Percentiles rank a stretch among this genome's conserved stretches.
phyloP scores from a whole-genome alignment of 208 protist genomes.

The Leishmania braziliensis region DNA sequence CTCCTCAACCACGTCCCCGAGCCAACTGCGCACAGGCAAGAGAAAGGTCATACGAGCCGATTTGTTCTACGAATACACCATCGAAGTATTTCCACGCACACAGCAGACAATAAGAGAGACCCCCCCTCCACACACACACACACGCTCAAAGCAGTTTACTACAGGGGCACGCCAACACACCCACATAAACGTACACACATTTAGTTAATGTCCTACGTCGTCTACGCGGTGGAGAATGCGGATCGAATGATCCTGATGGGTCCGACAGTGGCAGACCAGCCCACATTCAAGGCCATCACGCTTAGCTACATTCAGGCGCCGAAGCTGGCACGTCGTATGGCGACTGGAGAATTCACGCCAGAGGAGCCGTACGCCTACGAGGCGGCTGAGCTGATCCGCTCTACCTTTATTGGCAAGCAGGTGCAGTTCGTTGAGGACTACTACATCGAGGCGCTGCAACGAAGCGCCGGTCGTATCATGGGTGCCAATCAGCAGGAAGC shows the following conservation, averaged over 20 bases:
- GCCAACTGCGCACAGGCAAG: too few relatives aligned
- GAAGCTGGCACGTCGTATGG: conserved; percentile 57
- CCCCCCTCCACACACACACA: not conserved
- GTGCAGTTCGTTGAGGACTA: conserved; percentile 89
- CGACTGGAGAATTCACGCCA: conserved; percentile 60
- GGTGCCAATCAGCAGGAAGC: conserved; percentile 56
- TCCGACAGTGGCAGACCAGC: conserved; percentile 51
- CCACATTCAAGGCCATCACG: conserved; percentile 74
- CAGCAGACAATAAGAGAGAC: not conserved
- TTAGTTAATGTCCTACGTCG: conserved; percentile 65
- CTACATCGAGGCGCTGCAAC: conserved; percentile 80
- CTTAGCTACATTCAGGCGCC: conserved; percentile 89
- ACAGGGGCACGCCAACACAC: not conserved
- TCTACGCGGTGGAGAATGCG: conserved; percentile 85
- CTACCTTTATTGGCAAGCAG: conserved; percentile 83
- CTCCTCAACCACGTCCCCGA: too few relatives aligned
- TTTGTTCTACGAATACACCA: not conserved
- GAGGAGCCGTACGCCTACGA: conserved; percentile 91
- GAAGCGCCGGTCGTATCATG: conserved; percentile 68
- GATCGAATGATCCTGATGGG: conserved; percentile 83
- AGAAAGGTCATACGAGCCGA: not conserved
- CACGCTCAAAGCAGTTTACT: not conserved
- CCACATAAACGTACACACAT: not conserved
- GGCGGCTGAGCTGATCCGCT: conserved; percentile 84
- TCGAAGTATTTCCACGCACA: not conserved